phyloP scores from a whole-genome alignment of 2,329 filamentous ascomycete genomes.

The Hawksworthiomyces lignivorus region DNA sequence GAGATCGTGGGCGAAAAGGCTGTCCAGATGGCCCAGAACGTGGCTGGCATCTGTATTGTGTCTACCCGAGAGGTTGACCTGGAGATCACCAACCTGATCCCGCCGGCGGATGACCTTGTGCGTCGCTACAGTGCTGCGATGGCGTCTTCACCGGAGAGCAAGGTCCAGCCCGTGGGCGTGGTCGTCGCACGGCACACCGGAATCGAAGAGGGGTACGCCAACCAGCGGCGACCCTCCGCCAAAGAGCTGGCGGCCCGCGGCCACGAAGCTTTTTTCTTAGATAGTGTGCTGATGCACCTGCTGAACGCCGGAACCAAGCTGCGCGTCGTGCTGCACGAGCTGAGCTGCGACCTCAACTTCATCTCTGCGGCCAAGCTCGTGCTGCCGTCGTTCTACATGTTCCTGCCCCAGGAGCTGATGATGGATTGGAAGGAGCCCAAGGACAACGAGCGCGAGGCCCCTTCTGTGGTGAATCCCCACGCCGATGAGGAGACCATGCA shows the following conservation, averaged over 20 bases:
- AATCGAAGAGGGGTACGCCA: constrained; percentile 42
- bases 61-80: constrained; percentile 48
- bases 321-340: constrained; percentile 43
- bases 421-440: constrained; percentile 52
- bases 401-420: constrained; percentile 65
- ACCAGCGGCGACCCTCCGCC: constrained; percentile 26
- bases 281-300: constrained; percentile 44
- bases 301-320: constrained; percentile 61
- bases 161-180: constrained; percentile 36
- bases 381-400: constrained; percentile 55
- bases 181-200: constrained; percentile 34
- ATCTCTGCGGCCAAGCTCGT: constrained; percentile 51
- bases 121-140: constrained; percentile 35
- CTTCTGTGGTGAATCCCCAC: constrained; percentile 32
- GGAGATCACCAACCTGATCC: constrained; percentile 48
- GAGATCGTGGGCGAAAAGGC: constrained; percentile 22
- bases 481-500: constrained; percentile 20
- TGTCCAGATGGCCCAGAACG: constrained; percentile 20
- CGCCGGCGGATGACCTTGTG: constrained; percentile 32
- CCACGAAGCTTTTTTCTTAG: constrained; percentile 53
- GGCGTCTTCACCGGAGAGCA: constrained; percentile 6
- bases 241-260: constrained; percentile 18
- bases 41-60: constrained; percentile 30
- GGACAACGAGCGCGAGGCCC: constrained; percentile 35
- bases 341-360: constrained; percentile 55